These are phyloP conservation scores for Candida michaelii DNA, from an alignment of 805 yeast genomes.

Conservation along the genomic window DNA sequence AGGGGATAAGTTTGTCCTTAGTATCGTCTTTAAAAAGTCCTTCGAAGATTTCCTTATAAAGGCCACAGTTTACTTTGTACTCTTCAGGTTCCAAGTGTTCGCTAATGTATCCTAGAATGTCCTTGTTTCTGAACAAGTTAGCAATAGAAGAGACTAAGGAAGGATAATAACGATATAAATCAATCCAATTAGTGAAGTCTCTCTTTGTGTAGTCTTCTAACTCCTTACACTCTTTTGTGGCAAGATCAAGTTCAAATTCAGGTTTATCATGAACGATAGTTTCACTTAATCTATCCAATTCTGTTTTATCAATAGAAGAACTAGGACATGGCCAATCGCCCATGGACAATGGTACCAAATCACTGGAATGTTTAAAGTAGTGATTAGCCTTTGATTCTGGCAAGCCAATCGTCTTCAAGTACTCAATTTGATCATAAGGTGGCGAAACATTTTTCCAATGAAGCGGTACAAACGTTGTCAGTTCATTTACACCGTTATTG, in stretches of 20 bases:
- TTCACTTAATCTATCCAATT: conserved; percentile 7
- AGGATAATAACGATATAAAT: conserved; percentile 8
- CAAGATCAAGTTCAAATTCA: conserved; percentile 1
- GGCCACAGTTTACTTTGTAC: not conserved
- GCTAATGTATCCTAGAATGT: not conserved
- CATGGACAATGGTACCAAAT: conserved; percentile 7
- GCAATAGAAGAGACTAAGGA: conserved; percentile 6
- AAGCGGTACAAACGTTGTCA: conserved; percentile 31
- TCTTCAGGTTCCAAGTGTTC: not conserved
- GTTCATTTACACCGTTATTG: conserved; percentile 13
- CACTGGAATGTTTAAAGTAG: conserved; percentile 25
- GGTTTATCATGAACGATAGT: conserved; percentile 5
- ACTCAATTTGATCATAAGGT: conserved; percentile 28
- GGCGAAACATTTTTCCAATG: conserved; percentile 39
- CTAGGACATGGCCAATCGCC: conserved; percentile 18
- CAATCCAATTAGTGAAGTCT: conserved; percentile 7
- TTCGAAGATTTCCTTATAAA: conserved; percentile 8
- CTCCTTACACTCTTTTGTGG: conserved; percentile 1
- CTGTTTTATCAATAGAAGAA: conserved; percentile 8
- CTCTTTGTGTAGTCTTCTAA: not conserved
- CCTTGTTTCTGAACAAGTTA: conserved; percentile 4
- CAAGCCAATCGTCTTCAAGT: conserved; percentile 24
- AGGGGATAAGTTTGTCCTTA: not conserved
- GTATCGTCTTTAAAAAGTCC: not conserved
- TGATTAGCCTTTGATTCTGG: conserved; percentile 25